Evolutionary conservation across 2,329 filamentous ascomycete species (phyloP), one percentile per base, ranked within the genome.

Genomic region (Trichothecium roseum): DNA sequence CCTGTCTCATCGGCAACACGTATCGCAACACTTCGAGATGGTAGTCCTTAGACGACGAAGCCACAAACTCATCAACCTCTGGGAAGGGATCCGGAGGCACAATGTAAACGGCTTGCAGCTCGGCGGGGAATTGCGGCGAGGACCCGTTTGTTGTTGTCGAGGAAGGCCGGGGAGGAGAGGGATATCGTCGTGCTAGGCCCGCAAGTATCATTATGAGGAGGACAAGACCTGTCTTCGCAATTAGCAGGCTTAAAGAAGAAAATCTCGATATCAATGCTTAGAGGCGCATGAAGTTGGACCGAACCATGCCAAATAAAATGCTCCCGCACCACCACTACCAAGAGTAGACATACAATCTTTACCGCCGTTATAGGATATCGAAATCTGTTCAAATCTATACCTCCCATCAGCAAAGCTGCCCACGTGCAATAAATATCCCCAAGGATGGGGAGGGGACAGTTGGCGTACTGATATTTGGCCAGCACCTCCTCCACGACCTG

Each of bases 301-400:
- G n/a, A n/a, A n/a, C n/a, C n/a, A n/a, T n/a, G n/a, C n/a, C n/a
- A n/a, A n/a, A n/a, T n/a, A n/a, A n/a, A n/a, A n/a, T n/a, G n/a
- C n/a, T n/a, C n/a, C n/a, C n/a, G n/a, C n/a, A n/a, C n/a, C n/a
- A n/a, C n/a, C n/a, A n/a, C n/a, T n/a, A n/a, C n/a, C n/a, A n/a
- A n/a, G n/a, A 15, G 24, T 15, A 17, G 10, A 37, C 40, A 17
- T 30, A 42, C 89, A 96, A 68, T 96, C 91, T 59, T 98, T 98
- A 41, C 91, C 91, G 53, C 91, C 91, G 50, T 98, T 98, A 63
- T 95, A 98, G 38, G 89, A 94, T 44, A 96, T 69, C 5, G 88
- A 86, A 41, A 96, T 71, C 53, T 93, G 73, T 39, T 81, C 70
- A 42, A 82, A 72, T 39, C 84, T 91, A 49, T 40, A 37, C 18